Percentiles rank a stretch among this genome's conserved stretches.
phyloP scores from a whole-genome alignment of 164 flowering plant genomes.

The Magnolia officinalis region DNA sequence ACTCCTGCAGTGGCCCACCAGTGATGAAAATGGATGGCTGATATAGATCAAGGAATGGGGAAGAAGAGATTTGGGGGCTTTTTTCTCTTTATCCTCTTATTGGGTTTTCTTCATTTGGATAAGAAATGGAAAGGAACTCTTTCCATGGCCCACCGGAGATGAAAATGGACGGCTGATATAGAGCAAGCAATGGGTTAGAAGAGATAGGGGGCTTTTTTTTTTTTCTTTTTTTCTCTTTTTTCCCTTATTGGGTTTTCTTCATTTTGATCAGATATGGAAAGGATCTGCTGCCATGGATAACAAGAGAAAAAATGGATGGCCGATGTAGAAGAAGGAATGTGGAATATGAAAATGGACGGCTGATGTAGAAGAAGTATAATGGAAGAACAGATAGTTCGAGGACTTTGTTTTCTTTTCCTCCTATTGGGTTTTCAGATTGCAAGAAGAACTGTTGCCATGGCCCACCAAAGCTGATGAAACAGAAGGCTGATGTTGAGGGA shows the following conservation, averaged over 20 bases:
- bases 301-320: not conserved
- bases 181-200: not conserved
- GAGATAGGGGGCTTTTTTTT: not conserved
- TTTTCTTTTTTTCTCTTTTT: not conserved
- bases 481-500: not conserved
- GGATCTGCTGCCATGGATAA: not conserved
- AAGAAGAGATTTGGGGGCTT: not conserved
- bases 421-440: not conserved
- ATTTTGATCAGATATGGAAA: not conserved
- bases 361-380: not conserved
- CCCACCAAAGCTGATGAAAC: not conserved
- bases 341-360: not conserved
- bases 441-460: not conserved
- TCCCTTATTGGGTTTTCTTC: not conserved
- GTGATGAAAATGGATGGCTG: not conserved
- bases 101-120: too few species aligned
- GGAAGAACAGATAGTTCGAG: not conserved
- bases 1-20: not conserved
- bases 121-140: too few species aligned
- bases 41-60: not conserved
- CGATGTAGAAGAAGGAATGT: not conserved
- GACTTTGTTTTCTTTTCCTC: too few species aligned
- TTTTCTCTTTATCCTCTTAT: too few species aligned
- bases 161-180: not conserved
- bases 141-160: slow-evolving; percentile 40